Percentiles rank a stretch among this genome's conserved stretches.
Evolutionary conservation across 2,329 filamentous ascomycete genomes (phyloP).

Genomic region (Arthroderma sp.): DNA sequence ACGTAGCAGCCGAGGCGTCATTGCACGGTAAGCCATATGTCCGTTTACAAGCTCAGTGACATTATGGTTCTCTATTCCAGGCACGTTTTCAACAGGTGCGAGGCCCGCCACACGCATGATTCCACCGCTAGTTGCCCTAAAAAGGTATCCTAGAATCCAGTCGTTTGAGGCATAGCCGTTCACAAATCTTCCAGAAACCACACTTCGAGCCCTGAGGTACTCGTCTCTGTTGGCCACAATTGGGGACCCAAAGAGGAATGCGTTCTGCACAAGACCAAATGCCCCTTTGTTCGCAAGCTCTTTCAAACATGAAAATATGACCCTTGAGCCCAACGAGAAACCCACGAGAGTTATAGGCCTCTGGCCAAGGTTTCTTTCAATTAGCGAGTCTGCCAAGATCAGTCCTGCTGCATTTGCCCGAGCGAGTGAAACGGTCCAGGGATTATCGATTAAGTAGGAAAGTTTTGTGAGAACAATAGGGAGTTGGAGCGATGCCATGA

Average conservation of each 20-base stretch:
- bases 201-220: constrained; percentile 64
- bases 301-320: constrained; percentile 82
- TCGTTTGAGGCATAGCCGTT: constrained; percentile 92
- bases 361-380: constrained; percentile 81
- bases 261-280: constrained; percentile 81
- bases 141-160: constrained; percentile 94
- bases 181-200: constrained; percentile 83
- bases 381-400: constrained; percentile 85
- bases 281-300: constrained; percentile 77
- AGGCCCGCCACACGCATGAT: constrained; percentile 81
- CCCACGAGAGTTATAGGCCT: constrained; percentile 86
- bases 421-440: constrained; percentile 92
- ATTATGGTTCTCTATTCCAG: constrained; percentile 77
- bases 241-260: constrained; percentile 86
- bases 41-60: constrained; percentile 75
- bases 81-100: constrained; percentile 59
- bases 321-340: constrained; percentile 80
- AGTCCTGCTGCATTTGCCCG: constrained; percentile 78
- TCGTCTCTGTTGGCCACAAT: constrained; percentile 87
- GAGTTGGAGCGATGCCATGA: constrained; percentile 90
- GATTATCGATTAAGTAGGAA: constrained; percentile 93
- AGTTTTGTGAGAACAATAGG: constrained; percentile 87
- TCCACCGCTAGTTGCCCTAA: constrained; percentile 83
- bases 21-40: constrained; percentile 91
- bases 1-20: constrained; percentile 77